Evolutionary conservation across 352 stramenopile species (phyloP).

Genomic region (Phytopythium ostracodes): DNA sequence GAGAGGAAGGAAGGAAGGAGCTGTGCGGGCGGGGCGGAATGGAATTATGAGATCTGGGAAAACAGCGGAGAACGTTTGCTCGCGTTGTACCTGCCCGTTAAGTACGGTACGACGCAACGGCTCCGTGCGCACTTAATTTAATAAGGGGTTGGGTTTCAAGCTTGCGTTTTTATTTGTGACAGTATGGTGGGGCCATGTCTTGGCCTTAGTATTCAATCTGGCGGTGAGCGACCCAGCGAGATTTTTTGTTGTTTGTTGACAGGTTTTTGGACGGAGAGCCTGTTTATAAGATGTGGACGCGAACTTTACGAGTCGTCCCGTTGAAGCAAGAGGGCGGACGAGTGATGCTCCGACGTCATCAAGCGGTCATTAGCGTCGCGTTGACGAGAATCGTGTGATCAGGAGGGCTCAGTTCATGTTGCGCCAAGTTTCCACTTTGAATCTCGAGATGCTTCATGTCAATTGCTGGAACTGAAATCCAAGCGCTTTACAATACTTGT

Average conservation of each 20-base stretch:
- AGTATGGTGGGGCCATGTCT: not conserved
- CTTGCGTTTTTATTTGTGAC: not conserved
- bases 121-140: not conserved
- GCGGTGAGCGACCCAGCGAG: not conserved
- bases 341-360: constrained; percentile 7
- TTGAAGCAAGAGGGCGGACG: constrained; percentile 7
- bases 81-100: not conserved
- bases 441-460: too few relatives aligned
- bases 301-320: constrained; percentile 1
- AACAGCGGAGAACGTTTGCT: not conserved
- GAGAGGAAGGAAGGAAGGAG: not conserved
- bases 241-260: not conserved
- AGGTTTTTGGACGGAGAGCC: not conserved
- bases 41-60: not conserved
- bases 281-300: not conserved
- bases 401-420: too few relatives aligned
- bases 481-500: too few relatives aligned
- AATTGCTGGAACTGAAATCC: too few relatives aligned
- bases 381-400: constrained; percentile 1
- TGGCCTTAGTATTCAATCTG: constrained; percentile 3
- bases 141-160: not conserved
- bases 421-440: too few relatives aligned
- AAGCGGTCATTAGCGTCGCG: not conserved
- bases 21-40: not conserved
- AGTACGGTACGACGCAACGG: not conserved